Evolutionary conservation across 805 yeast species (phyloP).

Genomic region (Priceomyces castillae): DNA sequence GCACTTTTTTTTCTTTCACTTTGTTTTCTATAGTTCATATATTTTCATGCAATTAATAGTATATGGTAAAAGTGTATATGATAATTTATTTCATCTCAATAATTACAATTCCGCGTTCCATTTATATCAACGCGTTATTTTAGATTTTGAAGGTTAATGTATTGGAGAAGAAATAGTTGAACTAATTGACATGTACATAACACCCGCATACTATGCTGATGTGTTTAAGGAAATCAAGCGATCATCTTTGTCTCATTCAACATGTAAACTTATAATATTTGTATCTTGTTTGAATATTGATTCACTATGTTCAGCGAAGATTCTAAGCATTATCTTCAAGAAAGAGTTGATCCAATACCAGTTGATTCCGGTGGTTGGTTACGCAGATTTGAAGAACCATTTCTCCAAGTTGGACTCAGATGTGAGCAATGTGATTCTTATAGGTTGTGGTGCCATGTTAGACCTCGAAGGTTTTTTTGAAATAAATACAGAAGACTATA

Average conservation of each 20-base stretch:
- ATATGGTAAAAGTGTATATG: no score
- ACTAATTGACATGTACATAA: conserved; percentile 59
- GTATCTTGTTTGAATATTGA: conserved; percentile 91
- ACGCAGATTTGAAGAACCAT: conserved; percentile 67
- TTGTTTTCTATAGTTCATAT: no score
- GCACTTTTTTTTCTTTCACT: neutral
- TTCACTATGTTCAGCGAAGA: conserved; percentile 84
- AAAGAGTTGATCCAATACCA: conserved; percentile 84
- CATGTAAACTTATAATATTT: conserved; percentile 82
- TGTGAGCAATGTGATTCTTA: conserved; percentile 67
- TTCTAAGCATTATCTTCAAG: conserved; percentile 66
- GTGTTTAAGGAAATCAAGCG: conserved; percentile 67
- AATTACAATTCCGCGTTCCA: neutral
- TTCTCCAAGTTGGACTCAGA: conserved; percentile 67
- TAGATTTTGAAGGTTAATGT: neutral
- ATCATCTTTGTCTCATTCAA: conserved; percentile 85
- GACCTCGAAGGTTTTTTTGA: conserved; percentile 77
- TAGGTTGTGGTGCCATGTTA: conserved; percentile 93
- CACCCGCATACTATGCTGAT: conserved; percentile 62
- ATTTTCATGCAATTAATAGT: no score
- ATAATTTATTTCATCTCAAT: no score
- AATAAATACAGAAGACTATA: conserved; percentile 53
- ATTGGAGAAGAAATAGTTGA: conserved; percentile 13
- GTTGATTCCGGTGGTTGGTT: conserved; percentile 90
- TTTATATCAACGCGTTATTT: conserved; percentile 3